Conservation (phyloP, 495 filamentous ascomycete genomes). For the Entonaema liquescens region DNA sequence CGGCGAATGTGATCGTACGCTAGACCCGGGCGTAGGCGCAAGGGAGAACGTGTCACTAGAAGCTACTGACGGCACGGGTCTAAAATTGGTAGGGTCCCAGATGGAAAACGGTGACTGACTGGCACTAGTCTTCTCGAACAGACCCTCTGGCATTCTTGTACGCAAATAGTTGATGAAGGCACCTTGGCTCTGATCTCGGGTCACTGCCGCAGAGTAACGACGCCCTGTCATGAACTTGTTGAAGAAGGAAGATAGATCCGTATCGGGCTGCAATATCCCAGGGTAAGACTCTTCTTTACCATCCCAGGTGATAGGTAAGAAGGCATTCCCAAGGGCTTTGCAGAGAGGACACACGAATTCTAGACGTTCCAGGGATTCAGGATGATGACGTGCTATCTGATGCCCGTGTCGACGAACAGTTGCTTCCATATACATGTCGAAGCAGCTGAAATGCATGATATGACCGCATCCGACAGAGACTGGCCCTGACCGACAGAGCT, state of each 20-base stretch:
- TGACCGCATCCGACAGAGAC: constrained; percentile 94
- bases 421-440: constrained; percentile 86
- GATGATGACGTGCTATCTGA: constrained; percentile 92
- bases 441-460: constrained; percentile 98
- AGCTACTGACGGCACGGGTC: constrained; percentile 38
- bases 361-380: constrained; percentile 75
- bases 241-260: constrained; percentile 72
- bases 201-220: constrained; percentile 50
- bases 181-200: constrained; percentile 59
- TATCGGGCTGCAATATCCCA: constrained; percentile 66
- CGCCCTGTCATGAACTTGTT: constrained; percentile 51
- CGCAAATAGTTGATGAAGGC: constrained; percentile 71
- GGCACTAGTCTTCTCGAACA: constrained; percentile 64
- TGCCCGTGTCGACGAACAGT: constrained; percentile 83
- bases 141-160: constrained; percentile 65
- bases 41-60: constrained; percentile 42
- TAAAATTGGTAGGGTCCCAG: constrained; percentile 35
- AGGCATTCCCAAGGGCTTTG: constrained; percentile 95
- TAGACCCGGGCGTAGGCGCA: constrained; percentile 39
- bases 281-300: constrained; percentile 84
- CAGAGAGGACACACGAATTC: constrained; percentile 99
- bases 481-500: constrained; percentile 73
- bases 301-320: constrained; percentile 96
- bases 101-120: constrained; percentile 22
- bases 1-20: constrained; percentile 43